Conservation (phyloP, 805 yeast genomes). For the Candida morakotiae region DNA sequence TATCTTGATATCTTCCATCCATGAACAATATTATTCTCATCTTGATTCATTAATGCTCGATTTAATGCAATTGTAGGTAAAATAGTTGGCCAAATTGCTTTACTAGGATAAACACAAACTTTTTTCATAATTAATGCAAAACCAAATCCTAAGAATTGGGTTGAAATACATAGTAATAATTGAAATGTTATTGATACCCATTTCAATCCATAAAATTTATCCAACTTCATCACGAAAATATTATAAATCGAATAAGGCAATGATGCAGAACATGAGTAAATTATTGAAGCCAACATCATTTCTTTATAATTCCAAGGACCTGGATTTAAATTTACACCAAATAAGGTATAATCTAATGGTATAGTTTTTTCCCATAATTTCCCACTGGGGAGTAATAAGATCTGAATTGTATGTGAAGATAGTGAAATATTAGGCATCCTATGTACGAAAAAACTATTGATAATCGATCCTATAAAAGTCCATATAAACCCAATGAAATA, state of each 20-base stretch:
- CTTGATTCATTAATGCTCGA: slow-evolving; percentile 34
- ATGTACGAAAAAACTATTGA: slow-evolving; percentile 40
- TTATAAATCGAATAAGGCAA: slow-evolving; percentile 41
- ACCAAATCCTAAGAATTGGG: slow-evolving; percentile 64
- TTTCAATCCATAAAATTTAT: slow-evolving; percentile 36
- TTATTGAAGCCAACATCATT: slow-evolving; percentile 42
- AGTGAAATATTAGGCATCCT: slow-evolving; percentile 33
- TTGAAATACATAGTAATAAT: slow-evolving; percentile 46
- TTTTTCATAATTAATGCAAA: slow-evolving; percentile 63
- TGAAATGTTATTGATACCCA: slow-evolving; percentile 52
- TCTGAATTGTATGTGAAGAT: slow-evolving; percentile 36
- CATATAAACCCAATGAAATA: slow-evolving; percentile 37
- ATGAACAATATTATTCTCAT: slow-evolving; percentile 14
- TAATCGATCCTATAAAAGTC: slow-evolving; percentile 38
- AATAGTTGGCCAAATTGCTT: slow-evolving; percentile 42
- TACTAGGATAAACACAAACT: slow-evolving; percentile 43
- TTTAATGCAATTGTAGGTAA: slow-evolving; percentile 41
- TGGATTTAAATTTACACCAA: slow-evolving; percentile 33
- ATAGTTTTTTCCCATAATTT: slow-evolving; percentile 34
- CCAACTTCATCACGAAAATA: slow-evolving; percentile 41
- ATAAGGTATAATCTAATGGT: slow-evolving; percentile 21
- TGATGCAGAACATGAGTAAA: slow-evolving; percentile 39
- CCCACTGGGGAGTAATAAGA: slow-evolving; percentile 37
- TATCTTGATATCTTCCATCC: slow-evolving; percentile 43
- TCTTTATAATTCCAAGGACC: slow-evolving; percentile 44